Evolutionary conservation across 768 basidiomycete species (phyloP).

Genomic region (Hygrocybe punicea): DNA sequence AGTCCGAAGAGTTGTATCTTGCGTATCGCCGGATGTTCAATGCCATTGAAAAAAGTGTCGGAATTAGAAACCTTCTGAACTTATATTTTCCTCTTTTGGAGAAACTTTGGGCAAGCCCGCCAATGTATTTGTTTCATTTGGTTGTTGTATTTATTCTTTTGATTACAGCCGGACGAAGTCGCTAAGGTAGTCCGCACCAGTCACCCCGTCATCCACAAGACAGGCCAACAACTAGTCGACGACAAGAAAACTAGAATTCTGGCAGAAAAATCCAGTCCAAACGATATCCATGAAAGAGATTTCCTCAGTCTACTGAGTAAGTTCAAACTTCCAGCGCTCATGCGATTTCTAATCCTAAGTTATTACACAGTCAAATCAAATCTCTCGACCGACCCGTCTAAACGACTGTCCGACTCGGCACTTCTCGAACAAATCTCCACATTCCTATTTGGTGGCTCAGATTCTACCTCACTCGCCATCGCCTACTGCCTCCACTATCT

Average conservation of each 20-base stretch:
- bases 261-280: slow-evolving; percentile 32
- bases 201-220: slow-evolving; percentile 37
- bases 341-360: not conserved
- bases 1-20: slow-evolving; percentile 46
- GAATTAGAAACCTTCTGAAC: slow-evolving; percentile 39
- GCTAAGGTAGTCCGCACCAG: slow-evolving; percentile 38
- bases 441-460: slow-evolving; percentile 62
- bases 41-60: slow-evolving; percentile 46
- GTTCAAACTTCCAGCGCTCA: slow-evolving; percentile 14
- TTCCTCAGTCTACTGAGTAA: slow-evolving; percentile 49
- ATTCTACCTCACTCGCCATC: slow-evolving; percentile 54
- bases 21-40: slow-evolving; percentile 38
- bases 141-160: not conserved
- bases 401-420: slow-evolving; percentile 55
- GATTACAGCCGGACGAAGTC: slow-evolving; percentile 41
- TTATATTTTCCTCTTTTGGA: slow-evolving; percentile 47
- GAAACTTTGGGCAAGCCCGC: slow-evolving; percentile 41
- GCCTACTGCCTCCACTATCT: slow-evolving; percentile 59
- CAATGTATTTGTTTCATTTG: not conserved
- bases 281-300: slow-evolving; percentile 40
- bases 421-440: slow-evolving; percentile 64
- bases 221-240: slow-evolving; percentile 43
- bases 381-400: slow-evolving; percentile 42
- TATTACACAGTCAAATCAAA: slow-evolving; percentile 55
- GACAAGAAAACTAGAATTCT: slow-evolving; percentile 40